Conservation (phyloP, 345 rosid genomes). For the Combretum micranthum region DNA sequence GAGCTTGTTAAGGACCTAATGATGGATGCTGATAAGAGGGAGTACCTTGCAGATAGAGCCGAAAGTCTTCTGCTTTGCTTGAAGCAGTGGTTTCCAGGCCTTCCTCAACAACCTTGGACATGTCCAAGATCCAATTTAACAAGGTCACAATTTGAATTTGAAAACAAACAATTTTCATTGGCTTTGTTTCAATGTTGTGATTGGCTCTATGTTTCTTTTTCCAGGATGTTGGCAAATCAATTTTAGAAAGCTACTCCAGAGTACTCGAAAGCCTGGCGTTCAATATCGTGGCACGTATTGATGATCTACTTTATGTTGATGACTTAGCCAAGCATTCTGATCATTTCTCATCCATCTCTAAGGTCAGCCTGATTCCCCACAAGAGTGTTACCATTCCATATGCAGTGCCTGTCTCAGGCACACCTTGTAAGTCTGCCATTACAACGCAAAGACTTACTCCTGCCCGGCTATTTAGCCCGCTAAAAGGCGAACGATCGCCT, state of each 20-base stretch:
- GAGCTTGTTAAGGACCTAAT: constrained; percentile 82
- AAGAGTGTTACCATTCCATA: constrained; percentile 47
- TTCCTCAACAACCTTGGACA: constrained; percentile 92
- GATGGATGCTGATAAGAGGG: constrained; percentile 81
- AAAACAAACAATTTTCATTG: background rate
- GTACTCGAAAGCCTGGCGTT: constrained; percentile 91
- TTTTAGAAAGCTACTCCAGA: constrained; percentile 86
- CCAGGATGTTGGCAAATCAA: constrained; percentile 95
- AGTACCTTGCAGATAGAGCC: constrained; percentile 78
- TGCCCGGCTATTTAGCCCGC: constrained; percentile 28
- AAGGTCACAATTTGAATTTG: constrained; percentile 34
- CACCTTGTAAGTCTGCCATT: constrained; percentile 54
- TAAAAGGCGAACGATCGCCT: constrained; percentile 50
- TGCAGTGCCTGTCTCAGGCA: constrained; percentile 32
- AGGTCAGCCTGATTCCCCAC: constrained; percentile 39
- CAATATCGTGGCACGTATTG: constrained; percentile 84
- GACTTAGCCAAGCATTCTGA: constrained; percentile 76
- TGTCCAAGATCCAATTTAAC: constrained; percentile 95
- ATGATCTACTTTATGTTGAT: constrained; percentile 81
- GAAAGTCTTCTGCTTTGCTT: constrained; percentile 77
- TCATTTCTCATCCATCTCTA: constrained; percentile 40
- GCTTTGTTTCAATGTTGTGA: background rate
- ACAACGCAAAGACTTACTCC: constrained; percentile 80
- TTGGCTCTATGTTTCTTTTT: background rate
- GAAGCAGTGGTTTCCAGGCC: constrained; percentile 88